Conservation (phyloP, 2,329 filamentous ascomycete species). For the Fusarium sp. region DNA sequence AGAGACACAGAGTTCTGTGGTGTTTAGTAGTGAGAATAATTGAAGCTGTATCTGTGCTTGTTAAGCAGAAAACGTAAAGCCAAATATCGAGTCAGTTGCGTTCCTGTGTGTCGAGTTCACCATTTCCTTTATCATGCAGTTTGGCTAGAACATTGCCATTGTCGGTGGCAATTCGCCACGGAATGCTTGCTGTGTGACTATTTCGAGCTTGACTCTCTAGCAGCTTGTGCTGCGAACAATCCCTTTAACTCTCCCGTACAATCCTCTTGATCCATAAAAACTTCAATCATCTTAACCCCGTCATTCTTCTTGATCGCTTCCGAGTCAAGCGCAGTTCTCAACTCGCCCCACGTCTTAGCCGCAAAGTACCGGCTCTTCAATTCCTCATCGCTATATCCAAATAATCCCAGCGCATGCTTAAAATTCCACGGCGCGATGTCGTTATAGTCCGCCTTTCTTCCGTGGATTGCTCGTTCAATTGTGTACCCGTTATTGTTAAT, state of each 20-base stretch:
- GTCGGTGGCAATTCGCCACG: neutral
- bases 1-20: neutral
- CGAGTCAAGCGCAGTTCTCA: slow-evolving; percentile 5
- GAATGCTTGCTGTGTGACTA: neutral
- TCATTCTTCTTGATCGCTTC: neutral
- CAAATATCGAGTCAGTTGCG: neutral
- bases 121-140: neutral
- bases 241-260: slow-evolving; percentile 9
- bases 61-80: neutral
- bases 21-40: neutral
- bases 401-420: slow-evolving; percentile 9
- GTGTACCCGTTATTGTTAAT: slow-evolving; percentile 25
- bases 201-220: neutral
- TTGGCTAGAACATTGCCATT: neutral
- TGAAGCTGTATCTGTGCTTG: neutral
- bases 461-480: slow-evolving; percentile 20
- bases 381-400: neutral
- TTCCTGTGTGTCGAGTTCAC: neutral
- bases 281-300: slow-evolving; percentile 11
- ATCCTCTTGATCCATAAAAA: slow-evolving; percentile 20
- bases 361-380: neutral
- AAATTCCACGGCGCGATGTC: slow-evolving; percentile 17
- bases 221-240: neutral
- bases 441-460: slow-evolving; percentile 11
- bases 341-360: neutral